Base-by-base conservation (phyloP, 768 basidiomycete species). In the Naganishia onofrii region DNA sequence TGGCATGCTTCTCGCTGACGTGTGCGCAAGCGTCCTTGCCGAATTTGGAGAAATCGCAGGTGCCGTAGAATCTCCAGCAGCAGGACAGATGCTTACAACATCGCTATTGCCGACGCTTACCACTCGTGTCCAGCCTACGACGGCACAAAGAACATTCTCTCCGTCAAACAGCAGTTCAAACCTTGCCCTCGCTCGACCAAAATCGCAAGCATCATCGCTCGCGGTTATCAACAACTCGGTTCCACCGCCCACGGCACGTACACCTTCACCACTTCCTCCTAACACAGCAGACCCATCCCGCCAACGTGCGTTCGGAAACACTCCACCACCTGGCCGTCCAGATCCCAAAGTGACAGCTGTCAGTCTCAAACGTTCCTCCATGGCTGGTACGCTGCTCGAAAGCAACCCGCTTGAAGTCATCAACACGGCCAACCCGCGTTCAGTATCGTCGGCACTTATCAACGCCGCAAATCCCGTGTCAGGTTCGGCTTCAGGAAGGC, bases 41-140 rank as follows among this genome's bases (percentile, higher is more conserved):
- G 92, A 92, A 79, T 89, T 98, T 74, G 90, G 92, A 44, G 85
- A 87, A 44, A 79, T 96, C 83, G 95, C 96, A 74, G 71, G 90
- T 80, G 85, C 86, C 0, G 80, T 96, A 52, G 93, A 96, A 81
- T 89, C 87, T 56, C 89, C 91, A 1, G 75, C 89, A 31, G 93
- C 93, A 17, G 91, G 93, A 75, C 91, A 93, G 79, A 89, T 90
- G 75, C 83, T 94, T 64, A 80, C 76, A 38, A 58, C 78, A n/a
- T 76, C 78, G 36, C 58, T 81, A 19, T 74, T 83, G 29, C 79
- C 81, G 42, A 74, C 78, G 23, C 73, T 81, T 31, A 79, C 81
- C 70, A 74, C 23, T 44, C 73, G 28, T 54, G 68, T 26, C n/a
- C 48, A 51, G 48, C 48, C 48, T 21, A 7, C 12, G n/a, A 51